A percentile compares a stretch with the other conserved stretches of the same genome.
phyloP scores from a whole-genome alignment of 192 early-diverging fungal genomes.

The Rhizoclosmatium sp. region DNA sequence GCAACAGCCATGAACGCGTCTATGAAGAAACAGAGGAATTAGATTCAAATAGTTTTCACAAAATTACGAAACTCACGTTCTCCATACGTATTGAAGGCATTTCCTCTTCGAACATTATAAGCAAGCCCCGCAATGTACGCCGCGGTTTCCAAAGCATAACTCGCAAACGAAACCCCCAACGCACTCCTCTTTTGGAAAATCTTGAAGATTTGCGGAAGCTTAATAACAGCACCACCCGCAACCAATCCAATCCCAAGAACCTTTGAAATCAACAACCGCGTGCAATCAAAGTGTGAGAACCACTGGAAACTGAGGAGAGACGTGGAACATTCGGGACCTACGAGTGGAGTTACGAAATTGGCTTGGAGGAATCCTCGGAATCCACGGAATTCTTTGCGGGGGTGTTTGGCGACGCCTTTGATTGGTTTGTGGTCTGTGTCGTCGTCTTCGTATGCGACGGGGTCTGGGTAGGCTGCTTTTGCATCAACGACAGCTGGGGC shows the following conservation, averaged over 20 bases:
- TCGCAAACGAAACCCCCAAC: slow-evolving; percentile 80
- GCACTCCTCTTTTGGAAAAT: slow-evolving; percentile 77
- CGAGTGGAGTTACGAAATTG: slow-evolving; percentile 63
- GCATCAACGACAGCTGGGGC: background rate
- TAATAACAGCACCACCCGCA: slow-evolving; percentile 89
- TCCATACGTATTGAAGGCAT: slow-evolving; percentile 83
- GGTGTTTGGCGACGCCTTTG: slow-evolving; percentile 14
- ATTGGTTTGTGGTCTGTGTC: slow-evolving; percentile 3
- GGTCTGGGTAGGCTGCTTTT: background rate
- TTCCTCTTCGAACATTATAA: slow-evolving; percentile 84
- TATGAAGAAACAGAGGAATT: slow-evolving; percentile 56
- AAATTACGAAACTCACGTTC: slow-evolving; percentile 40
- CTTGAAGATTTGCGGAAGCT: slow-evolving; percentile 96
- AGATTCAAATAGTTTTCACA: background rate
- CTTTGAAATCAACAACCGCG: slow-evolving; percentile 86
- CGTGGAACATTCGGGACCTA: slow-evolving; percentile 81
- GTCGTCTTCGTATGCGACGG: background rate
- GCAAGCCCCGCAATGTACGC: slow-evolving; percentile 81
- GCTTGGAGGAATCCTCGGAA: slow-evolving; percentile 29
- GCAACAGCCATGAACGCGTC: slow-evolving; percentile 83
- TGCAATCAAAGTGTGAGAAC: slow-evolving; percentile 74
- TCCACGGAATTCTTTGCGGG: slow-evolving; percentile 28
- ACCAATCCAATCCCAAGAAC: slow-evolving; percentile 94
- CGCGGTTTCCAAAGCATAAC: slow-evolving; percentile 84
- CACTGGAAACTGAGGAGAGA: slow-evolving; percentile 78